A percentile compares a stretch with the other conserved stretches of the same genome.
Conservation (phyloP, 1,284 basidiomycete genomes). For the Singerocomus inundabilis region DNA sequence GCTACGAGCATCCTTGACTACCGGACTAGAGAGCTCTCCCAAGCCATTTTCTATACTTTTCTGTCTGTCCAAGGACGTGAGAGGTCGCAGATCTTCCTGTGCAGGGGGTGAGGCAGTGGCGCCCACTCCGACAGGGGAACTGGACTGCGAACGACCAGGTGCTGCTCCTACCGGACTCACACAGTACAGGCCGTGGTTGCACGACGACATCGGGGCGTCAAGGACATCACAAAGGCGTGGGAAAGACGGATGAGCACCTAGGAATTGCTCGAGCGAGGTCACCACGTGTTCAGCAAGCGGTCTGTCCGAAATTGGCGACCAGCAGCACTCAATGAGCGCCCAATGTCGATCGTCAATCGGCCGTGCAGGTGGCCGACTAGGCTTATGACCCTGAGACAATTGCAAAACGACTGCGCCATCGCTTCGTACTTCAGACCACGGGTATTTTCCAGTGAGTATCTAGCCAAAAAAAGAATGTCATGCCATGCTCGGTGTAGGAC, state of each 20-base stretch:
- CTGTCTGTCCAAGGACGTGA: not conserved
- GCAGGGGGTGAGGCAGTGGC: not conserved
- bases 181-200: not conserved
- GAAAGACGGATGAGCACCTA: not conserved
- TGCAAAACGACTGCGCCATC: constrained; percentile 6
- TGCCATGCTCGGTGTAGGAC: too few relatives aligned
- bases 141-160: not conserved
- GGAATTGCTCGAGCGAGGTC: not conserved
- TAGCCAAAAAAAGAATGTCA: not conserved
- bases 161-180: too few relatives aligned
- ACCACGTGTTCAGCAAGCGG: constrained; percentile 1
- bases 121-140: not conserved
- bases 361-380: constrained; percentile 1
- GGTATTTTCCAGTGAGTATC: constrained; percentile 5
- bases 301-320: constrained; percentile 3
- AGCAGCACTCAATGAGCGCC: constrained; percentile 13
- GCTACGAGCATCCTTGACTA: too few relatives aligned
- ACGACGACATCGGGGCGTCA: not conserved
- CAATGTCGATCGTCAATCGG: constrained; percentile 14
- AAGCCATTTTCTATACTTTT: not conserved
- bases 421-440: constrained; percentile 12
- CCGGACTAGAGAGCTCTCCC: too few relatives aligned
- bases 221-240: not conserved
- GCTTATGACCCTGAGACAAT: constrained; percentile 8
- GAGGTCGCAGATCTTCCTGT: not conserved